phyloP scores from a whole-genome alignment of 2,329 filamentous ascomycete species.

The Colletotrichum karsti region DNA sequence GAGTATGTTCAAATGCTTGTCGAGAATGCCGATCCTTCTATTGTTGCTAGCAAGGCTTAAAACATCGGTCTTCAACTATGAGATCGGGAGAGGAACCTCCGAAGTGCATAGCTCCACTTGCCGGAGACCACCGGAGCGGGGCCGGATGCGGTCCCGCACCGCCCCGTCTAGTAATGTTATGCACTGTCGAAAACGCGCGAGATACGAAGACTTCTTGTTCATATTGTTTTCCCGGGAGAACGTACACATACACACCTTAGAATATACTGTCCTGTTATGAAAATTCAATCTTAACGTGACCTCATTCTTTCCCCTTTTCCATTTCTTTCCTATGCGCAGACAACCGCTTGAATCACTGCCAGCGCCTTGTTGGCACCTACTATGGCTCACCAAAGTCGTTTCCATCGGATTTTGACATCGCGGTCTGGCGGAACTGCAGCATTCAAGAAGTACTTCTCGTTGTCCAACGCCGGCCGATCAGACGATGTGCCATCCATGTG shows the following conservation, averaged over 20 bases:
- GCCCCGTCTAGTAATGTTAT: too few species aligned
- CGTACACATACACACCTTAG: background rate
- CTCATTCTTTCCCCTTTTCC: too few species aligned
- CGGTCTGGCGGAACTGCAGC: conserved; percentile 27
- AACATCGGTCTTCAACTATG: background rate
- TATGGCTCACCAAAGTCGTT: conserved; percentile 3
- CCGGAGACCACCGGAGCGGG: too few species aligned
- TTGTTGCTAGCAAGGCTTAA: background rate
- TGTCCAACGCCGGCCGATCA: conserved; percentile 12
- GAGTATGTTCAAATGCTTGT: conserved; percentile 50
- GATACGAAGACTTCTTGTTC: background rate
- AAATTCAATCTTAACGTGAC: too few species aligned
- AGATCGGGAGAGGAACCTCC: too few species aligned
- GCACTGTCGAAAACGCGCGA: background rate
- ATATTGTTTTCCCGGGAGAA: background rate
- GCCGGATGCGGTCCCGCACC: too few species aligned
- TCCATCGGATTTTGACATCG: conserved; percentile 20
- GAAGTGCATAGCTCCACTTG: too few species aligned
- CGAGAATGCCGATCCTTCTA: conserved; percentile 43
- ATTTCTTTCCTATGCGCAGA: background rate
- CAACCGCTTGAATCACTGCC: background rate
- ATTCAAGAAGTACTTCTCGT: conserved; percentile 16
- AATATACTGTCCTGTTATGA: background rate
- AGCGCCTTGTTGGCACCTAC: too few species aligned
- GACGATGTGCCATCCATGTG: conserved; percentile 2